These are phyloP conservation scores for Orobanche coerulescens DNA, from an alignment of 257 asterid genomes.

Conservation along the genomic window DNA sequence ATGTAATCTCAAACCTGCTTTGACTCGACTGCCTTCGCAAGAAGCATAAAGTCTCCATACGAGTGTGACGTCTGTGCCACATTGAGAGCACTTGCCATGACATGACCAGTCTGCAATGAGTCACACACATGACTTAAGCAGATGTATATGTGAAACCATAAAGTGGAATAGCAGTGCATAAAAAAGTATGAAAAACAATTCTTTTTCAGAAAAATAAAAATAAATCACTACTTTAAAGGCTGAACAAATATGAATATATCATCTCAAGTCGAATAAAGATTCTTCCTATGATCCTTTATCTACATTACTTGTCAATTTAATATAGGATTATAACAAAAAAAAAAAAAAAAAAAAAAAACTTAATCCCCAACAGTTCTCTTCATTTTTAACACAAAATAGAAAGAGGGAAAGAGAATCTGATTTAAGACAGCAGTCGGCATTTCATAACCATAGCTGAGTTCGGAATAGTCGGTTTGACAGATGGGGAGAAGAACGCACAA, in stretches of 20 bases:
- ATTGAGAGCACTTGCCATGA: slow-evolving; percentile 72
- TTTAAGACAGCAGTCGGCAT: background rate
- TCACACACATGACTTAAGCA: slow-evolving; percentile 15
- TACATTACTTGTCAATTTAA: background rate
- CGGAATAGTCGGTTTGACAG: background rate
- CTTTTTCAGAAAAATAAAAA: background rate
- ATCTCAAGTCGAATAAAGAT: background rate
- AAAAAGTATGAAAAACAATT: background rate
- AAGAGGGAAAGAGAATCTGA: background rate
- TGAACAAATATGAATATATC: background rate
- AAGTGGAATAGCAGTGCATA: background rate
- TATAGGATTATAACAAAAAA: background rate
- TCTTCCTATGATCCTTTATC: background rate
- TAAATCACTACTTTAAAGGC: background rate
- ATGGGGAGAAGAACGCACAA: background rate
- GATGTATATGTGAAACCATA: background rate
- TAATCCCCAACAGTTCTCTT: background rate
- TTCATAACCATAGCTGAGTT: slow-evolving; percentile 12
- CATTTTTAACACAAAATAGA: background rate
- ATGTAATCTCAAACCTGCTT: slow-evolving; percentile 51
- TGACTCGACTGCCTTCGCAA: slow-evolving; percentile 61
- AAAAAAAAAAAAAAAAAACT: too few relatives aligned
- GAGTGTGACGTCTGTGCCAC: slow-evolving; percentile 79
- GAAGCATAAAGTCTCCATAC: slow-evolving; percentile 76
- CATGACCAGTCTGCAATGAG: slow-evolving; percentile 65